Base-by-base conservation (phyloP, 176 grass and related monocot genomes). In the maize (Zea mays) region DNA sequence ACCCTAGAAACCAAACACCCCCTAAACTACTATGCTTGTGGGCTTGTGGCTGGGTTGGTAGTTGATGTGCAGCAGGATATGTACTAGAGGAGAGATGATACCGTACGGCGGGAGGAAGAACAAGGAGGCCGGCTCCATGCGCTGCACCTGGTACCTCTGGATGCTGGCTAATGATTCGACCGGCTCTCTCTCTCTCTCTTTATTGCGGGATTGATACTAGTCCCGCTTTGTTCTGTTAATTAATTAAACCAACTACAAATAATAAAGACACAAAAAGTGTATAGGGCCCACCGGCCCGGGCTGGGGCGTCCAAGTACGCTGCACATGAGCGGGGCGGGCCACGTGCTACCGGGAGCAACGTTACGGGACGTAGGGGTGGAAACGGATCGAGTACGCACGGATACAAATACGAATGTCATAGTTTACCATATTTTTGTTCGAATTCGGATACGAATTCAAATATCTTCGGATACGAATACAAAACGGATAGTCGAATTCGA, bases 291-390 rank as follows among this genome's bases (percentile, higher is more conserved):
- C 19, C 4, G 16, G 4, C 4, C 20, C 59, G 39, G 8, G 52
- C 17, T n/a, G 41, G 15, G n/a, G 19, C 19, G 62, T 59, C 81
- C 81, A 83, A 10, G 81, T 76, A 49, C 72, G 41, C 40, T 8
- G 72, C 72, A 76, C 52, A 1, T 39, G 36, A 2, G 9, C 4
- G 40, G 40, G 40, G 4, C 4, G 7, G 42, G 6, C 42, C 0
- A 40, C 13, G 35, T 48, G 13, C 46, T 50, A 11, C 17, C 3
- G n/a, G 52, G 6, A 55, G 6, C 17, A 55, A 55, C 52, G 52
- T 55, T 55, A 19, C 52, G 17, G 52, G 52, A 55, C 17, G 17
- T 15, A 27, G 1, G 27, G n/a, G n/a, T n/a, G n/a, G n/a, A n/a
- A n/a, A n/a, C n/a, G n/a, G n/a, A n/a, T n/a, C n/a, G n/a, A n/a